Evolutionary conservation across 106 monocot genomes (phyloP).

Genomic region (Vanilla planifolia): DNA sequence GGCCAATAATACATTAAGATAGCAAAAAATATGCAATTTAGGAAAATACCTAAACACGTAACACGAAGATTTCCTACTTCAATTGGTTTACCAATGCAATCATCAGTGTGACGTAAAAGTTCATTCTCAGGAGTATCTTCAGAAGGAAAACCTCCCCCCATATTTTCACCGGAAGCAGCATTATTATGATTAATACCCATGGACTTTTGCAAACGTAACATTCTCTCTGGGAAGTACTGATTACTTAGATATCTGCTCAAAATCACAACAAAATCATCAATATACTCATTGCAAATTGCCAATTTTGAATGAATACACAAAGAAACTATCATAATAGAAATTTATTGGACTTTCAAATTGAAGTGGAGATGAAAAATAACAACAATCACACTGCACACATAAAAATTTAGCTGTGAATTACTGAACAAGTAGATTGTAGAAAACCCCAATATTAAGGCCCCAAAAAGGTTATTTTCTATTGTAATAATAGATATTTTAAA

Average conservation of each 20-base stretch:
- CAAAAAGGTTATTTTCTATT: too few species aligned
- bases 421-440: too few species aligned
- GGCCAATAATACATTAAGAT: too few species aligned
- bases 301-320: background rate
- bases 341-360: background rate
- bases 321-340: background rate
- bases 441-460: too few species aligned
- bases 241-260: conserved; percentile 67
- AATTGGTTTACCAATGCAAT: conserved; percentile 34
- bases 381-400: background rate
- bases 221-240: conserved; percentile 72
- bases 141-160: conserved; percentile 20
- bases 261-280: conserved; percentile 1
- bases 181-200: conserved; percentile 19
- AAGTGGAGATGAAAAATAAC: background rate
- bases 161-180: conserved; percentile 18
- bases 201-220: conserved; percentile 55
- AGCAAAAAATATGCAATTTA: background rate
- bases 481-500: too few species aligned
- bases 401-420: too few species aligned
- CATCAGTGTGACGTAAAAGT: conserved; percentile 11
- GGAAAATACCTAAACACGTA: conserved; percentile 51
- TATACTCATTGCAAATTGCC: background rate
- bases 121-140: conserved; percentile 34
- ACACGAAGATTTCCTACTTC: conserved; percentile 77